Evolutionary conservation across 352 stramenopile genomes (phyloP).

Genomic region (Phytophthora pluvialis): DNA sequence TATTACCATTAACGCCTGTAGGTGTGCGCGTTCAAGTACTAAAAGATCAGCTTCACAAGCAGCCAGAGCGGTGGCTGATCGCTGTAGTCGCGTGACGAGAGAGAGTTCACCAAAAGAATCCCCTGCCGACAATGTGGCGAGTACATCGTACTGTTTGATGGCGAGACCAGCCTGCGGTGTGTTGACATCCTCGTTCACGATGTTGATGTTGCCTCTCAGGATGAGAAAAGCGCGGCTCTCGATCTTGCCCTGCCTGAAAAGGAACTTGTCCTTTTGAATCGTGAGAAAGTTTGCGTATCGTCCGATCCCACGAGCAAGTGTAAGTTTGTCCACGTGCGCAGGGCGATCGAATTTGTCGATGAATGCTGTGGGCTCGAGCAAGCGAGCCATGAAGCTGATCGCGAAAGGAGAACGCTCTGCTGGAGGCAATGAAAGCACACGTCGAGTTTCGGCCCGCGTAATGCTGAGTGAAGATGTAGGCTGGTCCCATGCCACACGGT

Average conservation of each 20-base stretch:
- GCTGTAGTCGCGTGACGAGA: constrained; percentile 71
- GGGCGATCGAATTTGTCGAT: constrained; percentile 76
- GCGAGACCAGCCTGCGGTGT: constrained; percentile 28
- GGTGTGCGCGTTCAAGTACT: constrained; percentile 70
- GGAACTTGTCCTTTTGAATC: constrained; percentile 53
- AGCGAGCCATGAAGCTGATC: constrained; percentile 57
- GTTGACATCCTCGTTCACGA: constrained; percentile 78
- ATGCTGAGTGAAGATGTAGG: constrained; percentile 68
- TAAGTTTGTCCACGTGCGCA: constrained; percentile 47
- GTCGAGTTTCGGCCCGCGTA: constrained; percentile 69
- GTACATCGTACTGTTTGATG: constrained; percentile 61
- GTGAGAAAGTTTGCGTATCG: constrained; percentile 61
- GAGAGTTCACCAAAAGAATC: constrained; percentile 79
- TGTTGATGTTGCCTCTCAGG: constrained; percentile 73
- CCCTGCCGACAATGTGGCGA: constrained; percentile 69
- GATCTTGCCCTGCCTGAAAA: constrained; percentile 78
- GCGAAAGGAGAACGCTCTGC: constrained; percentile 47
- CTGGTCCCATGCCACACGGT: constrained; percentile 63
- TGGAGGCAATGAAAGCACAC: constrained; percentile 54
- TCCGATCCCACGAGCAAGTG: constrained; percentile 58
- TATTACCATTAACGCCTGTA: constrained; percentile 41
- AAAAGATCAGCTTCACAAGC: constrained; percentile 72
- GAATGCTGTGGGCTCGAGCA: constrained; percentile 67
- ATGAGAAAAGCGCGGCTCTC: constrained; percentile 85
- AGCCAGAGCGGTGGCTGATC: constrained; percentile 70